A percentile compares a stretch with the other conserved stretches of the same genome.
Evolutionary conservation across 768 basidiomycete species (phyloP).

Genomic region (Baorangia bicolor): DNA sequence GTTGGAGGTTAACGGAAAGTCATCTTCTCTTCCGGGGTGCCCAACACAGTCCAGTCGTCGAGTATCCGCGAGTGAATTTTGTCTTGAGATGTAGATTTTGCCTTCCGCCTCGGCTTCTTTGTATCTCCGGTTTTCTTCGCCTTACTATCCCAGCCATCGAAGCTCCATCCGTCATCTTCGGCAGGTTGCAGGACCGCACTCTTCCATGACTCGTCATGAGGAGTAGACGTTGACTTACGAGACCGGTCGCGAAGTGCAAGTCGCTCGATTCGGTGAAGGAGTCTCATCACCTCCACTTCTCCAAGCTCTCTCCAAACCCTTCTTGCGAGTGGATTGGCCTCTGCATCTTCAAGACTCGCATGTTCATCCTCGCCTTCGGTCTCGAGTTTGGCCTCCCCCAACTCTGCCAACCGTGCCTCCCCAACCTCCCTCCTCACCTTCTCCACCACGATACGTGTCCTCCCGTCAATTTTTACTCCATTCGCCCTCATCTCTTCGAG

Average conservation of each 20-base stretch:
- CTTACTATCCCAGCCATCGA: slow-evolving; percentile 47
- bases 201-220: slow-evolving; percentile 45
- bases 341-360: background rate
- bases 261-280: slow-evolving; percentile 53
- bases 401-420: slow-evolving; percentile 48
- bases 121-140: background rate
- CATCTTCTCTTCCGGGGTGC: background rate
- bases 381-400: slow-evolving; percentile 22
- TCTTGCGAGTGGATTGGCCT: slow-evolving; percentile 38
- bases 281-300: slow-evolving; percentile 49
- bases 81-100: background rate
- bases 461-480: slow-evolving; percentile 62
- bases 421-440: slow-evolving; percentile 62
- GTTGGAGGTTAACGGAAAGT: slow-evolving; percentile 5
- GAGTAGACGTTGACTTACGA: slow-evolving; percentile 10
- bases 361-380: background rate
- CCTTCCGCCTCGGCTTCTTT: background rate
- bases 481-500: slow-evolving; percentile 83
- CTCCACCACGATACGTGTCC: slow-evolving; percentile 63
- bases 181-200: slow-evolving; percentile 27
- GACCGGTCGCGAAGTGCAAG: slow-evolving; percentile 30
- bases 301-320: slow-evolving; percentile 43
- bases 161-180: slow-evolving; percentile 45
- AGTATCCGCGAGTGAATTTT: background rate
- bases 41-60: slow-evolving; percentile 2